Conservation (phyloP, 192 early-diverging fungal genomes). For the Blastocladiella britannica region DNA sequence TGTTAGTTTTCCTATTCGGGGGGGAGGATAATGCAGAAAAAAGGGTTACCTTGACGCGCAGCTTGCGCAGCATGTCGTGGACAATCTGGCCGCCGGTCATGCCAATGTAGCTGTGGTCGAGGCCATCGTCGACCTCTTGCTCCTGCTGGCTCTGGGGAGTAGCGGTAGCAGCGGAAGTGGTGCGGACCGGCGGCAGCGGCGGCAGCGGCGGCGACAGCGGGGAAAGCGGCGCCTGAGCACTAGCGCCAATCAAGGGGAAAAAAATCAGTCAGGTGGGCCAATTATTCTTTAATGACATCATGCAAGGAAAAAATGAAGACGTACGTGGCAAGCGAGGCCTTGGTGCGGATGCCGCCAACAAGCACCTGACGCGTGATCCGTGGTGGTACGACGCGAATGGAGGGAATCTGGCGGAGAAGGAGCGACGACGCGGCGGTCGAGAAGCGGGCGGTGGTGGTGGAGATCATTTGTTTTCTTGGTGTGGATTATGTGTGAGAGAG, state of each 20-base stretch:
- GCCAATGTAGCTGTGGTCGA: conserved; percentile 74
- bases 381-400: too few relatives aligned
- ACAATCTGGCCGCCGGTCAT: conserved; percentile 96
- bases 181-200: conserved; percentile 6
- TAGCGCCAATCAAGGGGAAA: conserved; percentile 5
- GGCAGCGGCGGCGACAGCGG: conserved; percentile 5
- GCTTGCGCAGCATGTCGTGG: conserved; percentile 95
- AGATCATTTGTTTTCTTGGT: too few relatives aligned
- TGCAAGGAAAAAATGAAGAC: neutral
- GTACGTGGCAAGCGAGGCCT: neutral
- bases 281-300: neutral
- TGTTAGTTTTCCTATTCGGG: too few relatives aligned
- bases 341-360: neutral
- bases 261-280: neutral
- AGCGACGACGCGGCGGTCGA: too few relatives aligned
- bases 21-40: too few relatives aligned
- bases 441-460: too few relatives aligned
- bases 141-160: conserved; percentile 7
- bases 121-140: conserved; percentile 15
- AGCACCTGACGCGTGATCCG: too few relatives aligned
- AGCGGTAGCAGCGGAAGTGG: conserved; percentile 7
- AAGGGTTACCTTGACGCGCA: conserved; percentile 54
- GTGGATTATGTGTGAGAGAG: too few relatives aligned
- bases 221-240: conserved; percentile 12
- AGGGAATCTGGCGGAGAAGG: too few relatives aligned